phyloP scores from a whole-genome alignment of 2,329 filamentous ascomycete genomes.

The Ampelomyces quisqualis region DNA sequence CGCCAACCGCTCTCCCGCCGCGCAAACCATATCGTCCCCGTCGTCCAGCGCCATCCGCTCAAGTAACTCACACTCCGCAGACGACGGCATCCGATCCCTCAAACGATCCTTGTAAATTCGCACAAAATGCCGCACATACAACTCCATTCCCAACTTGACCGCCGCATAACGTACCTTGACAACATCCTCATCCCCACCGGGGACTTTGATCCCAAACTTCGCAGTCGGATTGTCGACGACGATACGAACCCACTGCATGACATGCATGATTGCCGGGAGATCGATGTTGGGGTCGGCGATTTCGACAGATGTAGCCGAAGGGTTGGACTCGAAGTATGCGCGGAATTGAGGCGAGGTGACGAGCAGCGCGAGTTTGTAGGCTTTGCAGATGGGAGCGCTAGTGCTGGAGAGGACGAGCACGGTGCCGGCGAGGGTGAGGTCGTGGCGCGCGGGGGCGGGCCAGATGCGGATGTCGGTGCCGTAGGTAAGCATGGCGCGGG shows the following conservation, averaged over 20 bases:
- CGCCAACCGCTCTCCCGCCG: conserved; percentile 2
- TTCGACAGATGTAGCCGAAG: too few species aligned
- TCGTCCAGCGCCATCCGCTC: not conserved
- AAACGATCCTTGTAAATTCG: conserved; percentile 1
- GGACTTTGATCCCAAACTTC: conserved; percentile 2
- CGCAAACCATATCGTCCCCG: conserved; percentile 2
- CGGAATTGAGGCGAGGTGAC: too few species aligned
- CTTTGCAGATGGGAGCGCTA: too few species aligned
- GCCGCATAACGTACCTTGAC: conserved; percentile 5
- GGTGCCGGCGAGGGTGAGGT: too few species aligned
- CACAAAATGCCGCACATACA: conserved; percentile 3
- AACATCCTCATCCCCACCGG: not conserved
- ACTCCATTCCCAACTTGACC: conserved; percentile 2
- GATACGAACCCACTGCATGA: not conserved
- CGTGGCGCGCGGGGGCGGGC: too few species aligned
- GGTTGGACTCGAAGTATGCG: too few species aligned
- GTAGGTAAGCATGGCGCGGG: too few species aligned
- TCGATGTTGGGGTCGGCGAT: not conserved
- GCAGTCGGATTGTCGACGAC: not conserved
- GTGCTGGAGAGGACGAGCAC: too few species aligned
- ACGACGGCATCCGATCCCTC: not conserved
- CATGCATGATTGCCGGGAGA: not conserved
- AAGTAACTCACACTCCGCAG: not conserved
- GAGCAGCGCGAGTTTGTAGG: too few species aligned
- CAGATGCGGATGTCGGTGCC: too few species aligned